Evolutionary conservation across 2,329 filamentous ascomycete genomes (phyloP), one percentile per base, ranked within the genome.

Genomic region (Botrytis aclada): DNA sequence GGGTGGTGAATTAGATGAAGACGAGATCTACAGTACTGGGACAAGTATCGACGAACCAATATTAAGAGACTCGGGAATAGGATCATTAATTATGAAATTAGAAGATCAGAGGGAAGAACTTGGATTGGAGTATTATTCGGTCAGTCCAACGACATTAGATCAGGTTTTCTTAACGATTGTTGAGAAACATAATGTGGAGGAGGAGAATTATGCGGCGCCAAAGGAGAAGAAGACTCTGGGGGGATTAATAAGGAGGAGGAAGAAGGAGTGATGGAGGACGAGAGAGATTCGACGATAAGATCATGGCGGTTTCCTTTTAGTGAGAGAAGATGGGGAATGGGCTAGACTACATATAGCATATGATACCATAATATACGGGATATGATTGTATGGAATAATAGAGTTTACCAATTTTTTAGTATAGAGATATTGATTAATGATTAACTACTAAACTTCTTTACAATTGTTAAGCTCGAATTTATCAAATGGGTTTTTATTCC

Each of bases 131-230:
- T 93, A 97, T 81, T 98, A 95, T 82, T 94, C 92, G 67, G 93
- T 97, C 76, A 92, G 89, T 73, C 93, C 93, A 37, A 96, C 94
- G 29, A 97, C 93, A 25, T 83, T 98, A 60, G 95, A 98, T 80
- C 93, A 97, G 82, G 94, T 98, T 0, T 98, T 98, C 82, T 82
- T 98, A 81, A 88, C 87, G 39, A 96, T 98, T 80, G 94, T 97
- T 0, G 90, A 91, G 1, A 88, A 90, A 81, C 92, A 97, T 81
- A 90, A 94, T 80, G 88, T 95, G 10, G 85, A 90, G 76, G 93
- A 97, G 81, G 94, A 95, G 83, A 87, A 88, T 34, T 87, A 87
- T 69, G 84, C 69, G 9, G 47, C 18, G 39, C 32, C 32, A 3
- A 72, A 72, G 45, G 67, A 73, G 69, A 75, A 77, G 69, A 74